Evolutionary conservation across 2,329 filamentous ascomycete genomes (phyloP).

Genomic region (Fusarium piperis): DNA sequence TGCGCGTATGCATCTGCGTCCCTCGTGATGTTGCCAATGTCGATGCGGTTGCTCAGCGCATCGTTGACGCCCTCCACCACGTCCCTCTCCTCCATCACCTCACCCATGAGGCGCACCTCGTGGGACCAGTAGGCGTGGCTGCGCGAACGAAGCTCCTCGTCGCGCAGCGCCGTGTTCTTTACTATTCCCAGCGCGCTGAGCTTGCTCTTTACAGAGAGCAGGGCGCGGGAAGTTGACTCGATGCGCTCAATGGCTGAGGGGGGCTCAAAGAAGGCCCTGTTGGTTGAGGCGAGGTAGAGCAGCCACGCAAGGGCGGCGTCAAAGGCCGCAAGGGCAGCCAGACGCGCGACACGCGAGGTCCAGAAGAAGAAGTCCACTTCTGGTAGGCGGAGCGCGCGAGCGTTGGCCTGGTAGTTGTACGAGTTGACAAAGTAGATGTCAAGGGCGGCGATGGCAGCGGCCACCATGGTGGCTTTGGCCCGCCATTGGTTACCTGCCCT

Average conservation of each 20-base stretch:
- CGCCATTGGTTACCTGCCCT: conserved; percentile 75
- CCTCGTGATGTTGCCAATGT: conserved; percentile 67
- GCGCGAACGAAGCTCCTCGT: conserved; percentile 73
- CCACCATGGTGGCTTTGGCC: conserved; percentile 71
- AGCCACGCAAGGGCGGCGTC: conserved; percentile 71
- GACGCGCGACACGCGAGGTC: conserved; percentile 71
- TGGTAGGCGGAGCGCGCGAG: conserved; percentile 66
- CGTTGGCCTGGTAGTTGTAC: conserved; percentile 74
- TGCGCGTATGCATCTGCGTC: conserved; percentile 72
- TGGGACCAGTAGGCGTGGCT: conserved; percentile 82
- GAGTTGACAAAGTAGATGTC: conserved; percentile 74
- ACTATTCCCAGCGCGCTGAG: conserved; percentile 78
- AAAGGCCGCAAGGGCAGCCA: conserved; percentile 69
- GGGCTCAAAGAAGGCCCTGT: conserved; percentile 76
- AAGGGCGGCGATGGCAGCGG: conserved; percentile 64
- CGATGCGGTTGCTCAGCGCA: conserved; percentile 70
- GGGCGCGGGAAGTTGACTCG: conserved; percentile 63
- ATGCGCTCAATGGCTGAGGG: conserved; percentile 72
- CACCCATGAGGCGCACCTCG: conserved; percentile 76
- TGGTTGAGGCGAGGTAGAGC: conserved; percentile 81
- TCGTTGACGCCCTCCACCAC: conserved; percentile 77
- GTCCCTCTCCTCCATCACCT: conserved; percentile 81
- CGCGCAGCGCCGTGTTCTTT: conserved; percentile 81
- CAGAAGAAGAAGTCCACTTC: conserved; percentile 80
- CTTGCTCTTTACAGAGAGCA: conserved; percentile 71